Conservation (phyloP, 768 basidiomycete genomes). For the Amanita rimosa region DNA sequence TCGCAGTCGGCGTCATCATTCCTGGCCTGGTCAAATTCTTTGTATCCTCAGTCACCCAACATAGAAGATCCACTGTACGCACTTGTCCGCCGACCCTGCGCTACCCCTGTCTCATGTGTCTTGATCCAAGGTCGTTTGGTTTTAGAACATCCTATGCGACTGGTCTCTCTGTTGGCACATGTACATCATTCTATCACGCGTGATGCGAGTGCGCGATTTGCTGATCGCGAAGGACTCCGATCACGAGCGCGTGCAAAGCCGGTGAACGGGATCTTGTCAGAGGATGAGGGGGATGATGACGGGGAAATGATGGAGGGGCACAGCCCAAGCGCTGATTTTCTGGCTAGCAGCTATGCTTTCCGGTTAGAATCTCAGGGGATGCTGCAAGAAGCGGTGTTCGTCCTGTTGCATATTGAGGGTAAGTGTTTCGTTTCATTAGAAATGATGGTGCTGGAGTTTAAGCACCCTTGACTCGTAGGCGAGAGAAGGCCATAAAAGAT, state of each 20-base stretch:
- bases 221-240: slow-evolving; percentile 57
- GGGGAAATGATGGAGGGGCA: slow-evolving; percentile 63
- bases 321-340: slow-evolving; percentile 71
- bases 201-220: slow-evolving; percentile 73
- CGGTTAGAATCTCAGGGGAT: slow-evolving; percentile 75
- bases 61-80: slow-evolving; percentile 62
- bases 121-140: slow-evolving; percentile 66
- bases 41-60: slow-evolving; percentile 14
- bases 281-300: slow-evolving; percentile 28
- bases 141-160: slow-evolving; percentile 69
- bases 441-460: not conserved
- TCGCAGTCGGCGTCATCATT: slow-evolving; percentile 14
- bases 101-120: slow-evolving; percentile 57
- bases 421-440: slow-evolving; percentile 28
- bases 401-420: slow-evolving; percentile 89
- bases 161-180: slow-evolving; percentile 87
- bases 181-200: slow-evolving; percentile 77
- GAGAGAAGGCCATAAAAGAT: slow-evolving; percentile 75
- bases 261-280: slow-evolving; percentile 15
- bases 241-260: slow-evolving; percentile 10
- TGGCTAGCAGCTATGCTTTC: slow-evolving; percentile 77
- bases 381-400: slow-evolving; percentile 82
- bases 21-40: slow-evolving; percentile 27
- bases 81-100: slow-evolving; percentile 68
- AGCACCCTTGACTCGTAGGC: slow-evolving; percentile 29